These are phyloP conservation scores for Lachancea sp. DNA, from an alignment of 805 yeast genomes.

Conservation along the genomic window DNA sequence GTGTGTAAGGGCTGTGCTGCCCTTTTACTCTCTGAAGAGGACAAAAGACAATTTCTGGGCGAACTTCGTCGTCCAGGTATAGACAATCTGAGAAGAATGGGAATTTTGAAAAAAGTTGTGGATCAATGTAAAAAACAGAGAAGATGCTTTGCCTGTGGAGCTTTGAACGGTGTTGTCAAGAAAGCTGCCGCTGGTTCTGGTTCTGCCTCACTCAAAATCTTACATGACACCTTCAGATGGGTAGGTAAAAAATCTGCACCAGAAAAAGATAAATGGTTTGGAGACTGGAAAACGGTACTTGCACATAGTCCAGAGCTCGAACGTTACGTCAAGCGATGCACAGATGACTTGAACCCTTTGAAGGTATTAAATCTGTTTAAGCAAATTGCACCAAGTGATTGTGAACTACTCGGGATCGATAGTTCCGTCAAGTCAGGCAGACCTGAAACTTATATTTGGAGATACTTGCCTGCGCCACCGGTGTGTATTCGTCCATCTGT, in stretches of 20 bases:
- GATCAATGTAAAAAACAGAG: conserved; percentile 96
- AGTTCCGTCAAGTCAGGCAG: conserved; percentile 74
- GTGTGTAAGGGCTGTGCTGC: conserved; percentile 87
- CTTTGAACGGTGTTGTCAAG: conserved; percentile 93
- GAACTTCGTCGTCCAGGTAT: conserved; percentile 83
- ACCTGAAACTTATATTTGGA: conserved; percentile 95
- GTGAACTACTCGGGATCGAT: conserved; percentile 88
- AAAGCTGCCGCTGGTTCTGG: conserved; percentile 90
- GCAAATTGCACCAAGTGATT: conserved; percentile 77
- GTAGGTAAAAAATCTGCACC: conserved; percentile 82
- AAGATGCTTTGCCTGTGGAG: conserved; percentile 79
- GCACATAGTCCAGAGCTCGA: conserved; percentile 81
- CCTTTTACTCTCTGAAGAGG: conserved; percentile 64
- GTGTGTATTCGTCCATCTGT: conserved; percentile 98
- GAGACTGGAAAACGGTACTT: conserved; percentile 72
- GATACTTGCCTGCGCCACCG: conserved; percentile 97
- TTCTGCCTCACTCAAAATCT: conserved; percentile 88
- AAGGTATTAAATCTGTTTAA: conserved; percentile 83
- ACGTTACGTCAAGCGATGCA: conserved; percentile 74
- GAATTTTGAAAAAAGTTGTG: conserved; percentile 66
- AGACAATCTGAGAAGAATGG: conserved; percentile 91
- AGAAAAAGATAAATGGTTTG: conserved; percentile 83
- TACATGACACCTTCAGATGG: conserved; percentile 95
- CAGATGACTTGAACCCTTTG: conserved; percentile 91
- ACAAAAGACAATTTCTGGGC: conserved; percentile 59